Conservation (phyloP, 148 eudicot genomes). For the Limonium bicolor region DNA sequence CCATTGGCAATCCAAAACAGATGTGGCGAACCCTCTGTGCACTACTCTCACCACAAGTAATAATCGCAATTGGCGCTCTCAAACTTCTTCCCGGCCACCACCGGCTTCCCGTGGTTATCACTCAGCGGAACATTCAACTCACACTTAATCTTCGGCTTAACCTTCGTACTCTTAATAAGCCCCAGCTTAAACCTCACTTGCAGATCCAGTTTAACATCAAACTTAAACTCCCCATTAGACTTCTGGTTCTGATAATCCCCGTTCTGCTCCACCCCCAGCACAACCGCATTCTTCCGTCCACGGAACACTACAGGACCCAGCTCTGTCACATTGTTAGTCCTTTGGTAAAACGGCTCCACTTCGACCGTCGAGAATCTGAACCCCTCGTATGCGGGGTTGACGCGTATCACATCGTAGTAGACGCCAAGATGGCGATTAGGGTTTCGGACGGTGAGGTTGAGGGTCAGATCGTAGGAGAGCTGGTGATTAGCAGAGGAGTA, state of each 20-base stretch:
- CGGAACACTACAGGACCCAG: slow-evolving; percentile 14
- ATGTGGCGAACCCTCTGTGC: too few species aligned
- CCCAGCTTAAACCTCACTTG: slow-evolving; percentile 21
- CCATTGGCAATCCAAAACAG: too few species aligned
- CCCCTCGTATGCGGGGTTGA: slow-evolving; percentile 27
- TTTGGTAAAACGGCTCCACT: slow-evolving; percentile 27
- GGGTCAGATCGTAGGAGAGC: slow-evolving; percentile 43
- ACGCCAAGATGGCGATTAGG: slow-evolving; percentile 53
- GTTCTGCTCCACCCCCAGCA: slow-evolving; percentile 7
- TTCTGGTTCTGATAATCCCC: slow-evolving; percentile 12
- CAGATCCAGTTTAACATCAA: slow-evolving; percentile 32
- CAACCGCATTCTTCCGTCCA: slow-evolving; percentile 18
- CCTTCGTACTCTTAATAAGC: slow-evolving; percentile 13
- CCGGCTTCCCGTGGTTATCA: too few species aligned
- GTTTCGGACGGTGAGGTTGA: slow-evolving; percentile 53
- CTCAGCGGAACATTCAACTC: slow-evolving; percentile 37
- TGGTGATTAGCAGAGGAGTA: slow-evolving; percentile 16
- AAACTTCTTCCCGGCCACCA: slow-evolving; percentile 13
- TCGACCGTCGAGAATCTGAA: slow-evolving; percentile 14
- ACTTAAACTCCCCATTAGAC: slow-evolving; percentile 17
- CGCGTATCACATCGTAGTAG: slow-evolving; percentile 47
- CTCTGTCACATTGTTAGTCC: slow-evolving; percentile 23
- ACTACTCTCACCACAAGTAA: too few species aligned
- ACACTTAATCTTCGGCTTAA: slow-evolving; percentile 18
- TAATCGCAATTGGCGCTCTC: slow-evolving; percentile 25